A percentile compares a stretch with the other conserved stretches of the same genome.
Conservation (phyloP, 169 alveolate genomes). For the Plasmodium inui region DNA sequence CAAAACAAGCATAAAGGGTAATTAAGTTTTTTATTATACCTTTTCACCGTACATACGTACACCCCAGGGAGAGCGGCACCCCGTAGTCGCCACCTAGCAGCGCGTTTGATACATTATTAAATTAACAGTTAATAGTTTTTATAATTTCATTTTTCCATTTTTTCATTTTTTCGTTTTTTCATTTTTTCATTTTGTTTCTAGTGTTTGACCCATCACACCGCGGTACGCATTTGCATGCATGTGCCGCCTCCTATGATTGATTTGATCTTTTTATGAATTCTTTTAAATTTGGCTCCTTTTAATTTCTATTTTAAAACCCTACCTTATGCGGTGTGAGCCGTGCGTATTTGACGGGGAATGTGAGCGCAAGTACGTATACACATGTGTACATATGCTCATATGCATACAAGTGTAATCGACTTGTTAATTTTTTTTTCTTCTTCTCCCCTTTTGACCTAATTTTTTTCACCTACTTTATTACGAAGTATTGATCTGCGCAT, state of each 20-base stretch:
- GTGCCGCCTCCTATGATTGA: neutral
- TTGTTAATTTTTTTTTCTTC: neutral
- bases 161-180: neutral
- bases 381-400: neutral
- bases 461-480: neutral
- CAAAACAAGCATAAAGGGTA: neutral
- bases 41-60: conserved; percentile 1
- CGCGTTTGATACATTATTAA: neutral
- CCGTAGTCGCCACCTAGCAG: neutral
- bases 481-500: conserved; percentile 12
- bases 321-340: neutral
- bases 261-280: conserved; percentile 45
- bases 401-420: neutral
- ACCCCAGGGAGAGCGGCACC: neutral
- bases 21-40: neutral
- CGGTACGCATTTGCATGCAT: neutral
- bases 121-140: neutral
- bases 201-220: neutral
- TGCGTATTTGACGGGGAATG: neutral
- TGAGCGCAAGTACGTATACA: neutral
- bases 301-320: conserved; percentile 12
- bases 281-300: conserved; percentile 9
- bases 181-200: neutral
- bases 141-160: neutral
- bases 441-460: neutral